Evolutionary conservation across 2,329 filamentous ascomycete genomes (phyloP).

Genomic region (Aspergillus novoparasiticus): DNA sequence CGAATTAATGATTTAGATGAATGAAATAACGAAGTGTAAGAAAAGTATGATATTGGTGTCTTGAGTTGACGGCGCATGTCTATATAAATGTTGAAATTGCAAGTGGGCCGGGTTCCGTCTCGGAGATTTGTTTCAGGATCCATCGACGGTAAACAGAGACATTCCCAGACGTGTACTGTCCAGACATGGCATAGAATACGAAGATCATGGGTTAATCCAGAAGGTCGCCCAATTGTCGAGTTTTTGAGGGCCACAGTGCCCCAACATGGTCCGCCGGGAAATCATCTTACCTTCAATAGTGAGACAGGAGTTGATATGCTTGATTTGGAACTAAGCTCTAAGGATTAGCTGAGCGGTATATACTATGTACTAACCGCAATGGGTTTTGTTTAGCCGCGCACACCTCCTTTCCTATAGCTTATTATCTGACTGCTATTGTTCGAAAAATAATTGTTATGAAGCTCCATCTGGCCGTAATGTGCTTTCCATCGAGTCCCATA

Average conservation of each 20-base stretch:
- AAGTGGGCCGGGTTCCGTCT: not conserved
- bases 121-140: conserved; percentile 1
- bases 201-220: not conserved
- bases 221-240: not conserved
- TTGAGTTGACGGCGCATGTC: too few species aligned
- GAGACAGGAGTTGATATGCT: not conserved
- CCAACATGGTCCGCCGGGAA: too few species aligned
- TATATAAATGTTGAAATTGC: not conserved
- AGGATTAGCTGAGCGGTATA: not conserved
- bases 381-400: not conserved
- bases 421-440: too few species aligned
- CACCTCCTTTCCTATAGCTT: too few species aligned
- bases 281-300: not conserved
- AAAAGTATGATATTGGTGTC: not conserved
- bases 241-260: not conserved
- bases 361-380: not conserved
- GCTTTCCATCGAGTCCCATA: too few species aligned
- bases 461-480: not conserved
- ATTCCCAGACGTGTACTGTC: not conserved
- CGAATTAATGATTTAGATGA: not conserved
- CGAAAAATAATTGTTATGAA: not conserved
- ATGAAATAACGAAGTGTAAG: too few species aligned
- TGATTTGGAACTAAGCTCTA: not conserved
- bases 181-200: not conserved
- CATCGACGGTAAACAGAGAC: not conserved